A percentile compares a stretch with the other conserved stretches of the same genome.
Conservation (phyloP, 371 early-diverging fungal species). For the Nematocida sp. region DNA sequence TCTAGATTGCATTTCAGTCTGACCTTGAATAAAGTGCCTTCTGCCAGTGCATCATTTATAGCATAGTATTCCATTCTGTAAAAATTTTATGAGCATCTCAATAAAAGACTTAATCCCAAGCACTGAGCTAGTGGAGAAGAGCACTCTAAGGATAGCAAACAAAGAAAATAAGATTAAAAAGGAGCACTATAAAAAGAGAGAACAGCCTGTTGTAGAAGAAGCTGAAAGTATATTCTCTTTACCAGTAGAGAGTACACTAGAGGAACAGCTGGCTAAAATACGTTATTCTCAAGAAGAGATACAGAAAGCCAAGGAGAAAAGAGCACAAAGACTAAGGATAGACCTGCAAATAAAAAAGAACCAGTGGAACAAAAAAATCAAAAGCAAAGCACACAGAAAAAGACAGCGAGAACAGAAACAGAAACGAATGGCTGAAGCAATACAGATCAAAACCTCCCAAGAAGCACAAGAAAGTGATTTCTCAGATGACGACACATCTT, state of each 20-base stretch:
- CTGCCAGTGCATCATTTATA: conserved; percentile 42
- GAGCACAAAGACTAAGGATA: conserved; percentile 33
- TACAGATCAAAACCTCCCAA: neutral
- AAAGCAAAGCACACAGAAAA: conserved; percentile 62
- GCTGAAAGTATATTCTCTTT: conserved; percentile 17
- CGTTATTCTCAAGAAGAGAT: conserved; percentile 21
- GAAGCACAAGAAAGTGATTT: neutral
- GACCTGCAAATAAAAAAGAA: conserved; percentile 57
- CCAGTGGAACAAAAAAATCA: conserved; percentile 60
- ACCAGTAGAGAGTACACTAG: conserved; percentile 46
- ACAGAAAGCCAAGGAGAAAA: conserved; percentile 35
- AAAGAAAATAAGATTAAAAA: neutral
- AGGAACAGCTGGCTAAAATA: conserved; percentile 39
- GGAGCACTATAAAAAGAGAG: neutral
- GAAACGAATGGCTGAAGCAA: neutral
- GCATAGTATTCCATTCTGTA: conserved; percentile 49
- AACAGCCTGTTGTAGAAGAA: neutral
- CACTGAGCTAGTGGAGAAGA: conserved; percentile 6
- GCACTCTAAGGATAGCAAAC: neutral
- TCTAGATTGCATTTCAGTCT: neutral
- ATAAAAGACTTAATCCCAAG: conserved; percentile 11
- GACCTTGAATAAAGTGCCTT: conserved; percentile 5
- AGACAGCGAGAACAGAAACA: conserved; percentile 40
- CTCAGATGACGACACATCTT: too few species aligned
- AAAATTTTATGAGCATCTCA: conserved; percentile 26